phyloP scores from a whole-genome alignment of 148 eudicot species.

The Cornus suecica region DNA sequence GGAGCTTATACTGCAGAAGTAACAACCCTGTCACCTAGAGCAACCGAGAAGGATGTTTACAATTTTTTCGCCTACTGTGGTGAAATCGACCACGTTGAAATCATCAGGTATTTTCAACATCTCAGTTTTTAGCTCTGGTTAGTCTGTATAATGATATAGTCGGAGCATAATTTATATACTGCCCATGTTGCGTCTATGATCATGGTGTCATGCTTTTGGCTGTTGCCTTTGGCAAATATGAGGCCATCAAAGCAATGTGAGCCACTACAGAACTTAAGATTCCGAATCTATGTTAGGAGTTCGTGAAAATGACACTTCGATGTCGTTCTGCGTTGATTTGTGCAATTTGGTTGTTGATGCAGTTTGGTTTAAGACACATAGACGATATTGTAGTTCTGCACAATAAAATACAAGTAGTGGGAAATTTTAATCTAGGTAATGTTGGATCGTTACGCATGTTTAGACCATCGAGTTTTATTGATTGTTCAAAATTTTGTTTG shows the following conservation, averaged over 20 bases:
- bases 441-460: too few species aligned
- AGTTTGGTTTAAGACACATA: background rate
- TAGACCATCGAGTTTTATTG: background rate
- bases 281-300: background rate
- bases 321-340: background rate
- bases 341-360: background rate
- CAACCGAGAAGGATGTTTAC: slow-evolving; percentile 54
- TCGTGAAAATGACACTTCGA: background rate
- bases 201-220: background rate
- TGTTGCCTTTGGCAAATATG: background rate
- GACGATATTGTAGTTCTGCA: background rate
- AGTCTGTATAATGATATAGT: background rate
- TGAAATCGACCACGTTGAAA: slow-evolving; percentile 54
- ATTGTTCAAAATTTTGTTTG: background rate
- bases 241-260: background rate
- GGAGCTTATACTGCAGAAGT: slow-evolving; percentile 64
- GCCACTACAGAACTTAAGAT: background rate
- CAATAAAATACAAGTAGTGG: background rate
- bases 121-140: background rate
- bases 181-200: background rate
- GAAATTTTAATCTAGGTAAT: background rate
- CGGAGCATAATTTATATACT: background rate
- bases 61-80: slow-evolving; percentile 73
- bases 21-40: slow-evolving; percentile 54
- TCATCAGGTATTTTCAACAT: slow-evolving; percentile 45